Conservation (phyloP, 306 rosid species). For the Rubus idaeus region DNA sequence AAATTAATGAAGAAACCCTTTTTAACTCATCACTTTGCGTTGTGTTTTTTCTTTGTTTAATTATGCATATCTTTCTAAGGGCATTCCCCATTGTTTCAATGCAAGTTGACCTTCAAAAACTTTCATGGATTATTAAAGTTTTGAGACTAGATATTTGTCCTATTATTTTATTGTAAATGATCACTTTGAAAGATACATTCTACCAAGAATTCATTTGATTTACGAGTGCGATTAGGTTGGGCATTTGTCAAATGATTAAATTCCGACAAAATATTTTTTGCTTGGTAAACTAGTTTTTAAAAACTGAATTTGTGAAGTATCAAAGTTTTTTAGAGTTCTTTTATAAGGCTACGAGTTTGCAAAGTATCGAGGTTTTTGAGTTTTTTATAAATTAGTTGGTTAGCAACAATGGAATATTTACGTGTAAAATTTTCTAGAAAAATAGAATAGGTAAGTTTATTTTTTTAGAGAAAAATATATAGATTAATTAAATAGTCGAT, state of each 20-base stretch:
- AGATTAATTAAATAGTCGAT: too few relatives aligned
- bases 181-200: not conserved
- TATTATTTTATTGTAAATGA: not conserved
- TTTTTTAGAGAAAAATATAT: too few relatives aligned
- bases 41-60: constrained; percentile 6
- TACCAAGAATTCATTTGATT: not conserved
- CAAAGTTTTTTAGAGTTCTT: too few relatives aligned
- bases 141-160: not conserved
- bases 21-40: constrained; percentile 16
- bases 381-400: too few relatives aligned
- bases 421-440: too few relatives aligned
- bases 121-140: not conserved
- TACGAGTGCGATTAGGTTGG: not conserved
- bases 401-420: too few relatives aligned
- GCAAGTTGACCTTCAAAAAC: not conserved
- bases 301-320: too few relatives aligned
- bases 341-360: too few relatives aligned
- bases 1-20: constrained; percentile 7
- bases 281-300: too few relatives aligned
- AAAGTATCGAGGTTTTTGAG: too few relatives aligned
- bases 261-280: too few relatives aligned
- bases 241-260: not conserved
- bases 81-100: not conserved
- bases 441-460: too few relatives aligned
- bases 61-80: constrained; percentile 17